Conservation (phyloP, 345 rosid genomes). For the Pseudoturritis turrita region DNA sequence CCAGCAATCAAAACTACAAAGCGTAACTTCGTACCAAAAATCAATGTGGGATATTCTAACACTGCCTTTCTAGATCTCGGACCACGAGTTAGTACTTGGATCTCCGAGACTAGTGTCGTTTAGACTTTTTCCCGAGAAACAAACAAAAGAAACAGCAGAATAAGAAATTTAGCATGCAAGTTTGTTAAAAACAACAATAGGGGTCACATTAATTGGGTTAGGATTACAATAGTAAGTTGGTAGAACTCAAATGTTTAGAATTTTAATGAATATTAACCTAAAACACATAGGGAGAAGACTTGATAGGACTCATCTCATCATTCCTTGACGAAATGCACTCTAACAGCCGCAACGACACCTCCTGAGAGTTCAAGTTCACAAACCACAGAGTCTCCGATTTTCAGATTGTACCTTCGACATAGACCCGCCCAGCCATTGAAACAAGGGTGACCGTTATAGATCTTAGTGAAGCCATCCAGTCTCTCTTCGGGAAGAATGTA, state of each 20-base stretch:
- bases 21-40: too few species aligned
- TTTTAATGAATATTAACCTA: neutral
- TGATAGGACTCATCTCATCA: neutral
- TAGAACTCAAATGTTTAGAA: neutral
- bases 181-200: neutral
- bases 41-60: too few species aligned
- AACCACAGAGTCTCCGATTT: slow-evolving; percentile 7
- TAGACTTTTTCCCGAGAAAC: too few species aligned
- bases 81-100: too few species aligned
- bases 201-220: neutral
- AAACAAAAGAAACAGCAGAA: neutral
- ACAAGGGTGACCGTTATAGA: neutral
- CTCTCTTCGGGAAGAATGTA: neutral
- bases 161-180: neutral
- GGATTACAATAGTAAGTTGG: neutral
- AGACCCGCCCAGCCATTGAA: slow-evolving; percentile 6
- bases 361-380: slow-evolving; percentile 20
- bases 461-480: neutral
- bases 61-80: too few species aligned
- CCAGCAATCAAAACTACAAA: too few species aligned
- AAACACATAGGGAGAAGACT: neutral
- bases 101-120: too few species aligned
- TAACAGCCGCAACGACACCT: slow-evolving; percentile 2
- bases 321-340: neutral
- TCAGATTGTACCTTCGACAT: slow-evolving; percentile 1